phyloP scores from a whole-genome alignment of 148 eudicot genomes.

The Fagopyrum esculentum region DNA sequence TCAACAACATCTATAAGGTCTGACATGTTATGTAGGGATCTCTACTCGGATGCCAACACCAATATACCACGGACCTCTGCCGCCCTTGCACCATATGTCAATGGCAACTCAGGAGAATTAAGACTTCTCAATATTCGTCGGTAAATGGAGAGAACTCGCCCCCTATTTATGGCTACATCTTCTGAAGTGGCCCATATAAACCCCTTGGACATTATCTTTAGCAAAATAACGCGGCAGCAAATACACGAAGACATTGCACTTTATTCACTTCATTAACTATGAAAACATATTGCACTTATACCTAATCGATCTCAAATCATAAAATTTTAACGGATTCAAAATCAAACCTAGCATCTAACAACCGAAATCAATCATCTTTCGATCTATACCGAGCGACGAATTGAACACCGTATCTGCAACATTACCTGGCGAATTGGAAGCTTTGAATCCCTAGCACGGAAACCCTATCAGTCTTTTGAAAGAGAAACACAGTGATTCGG shows the following conservation, averaged over 20 bases:
- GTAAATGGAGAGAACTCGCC: constrained; percentile 53
- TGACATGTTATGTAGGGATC: constrained; percentile 53
- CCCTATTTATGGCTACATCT: constrained; percentile 52
- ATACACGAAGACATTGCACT: not conserved
- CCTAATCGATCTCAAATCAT: no score
- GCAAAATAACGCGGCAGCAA: not conserved
- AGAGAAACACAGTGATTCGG: no score
- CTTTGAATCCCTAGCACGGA: no score
- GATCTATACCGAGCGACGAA: no score
- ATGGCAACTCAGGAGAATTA: constrained; percentile 57
- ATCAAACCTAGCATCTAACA: no score
- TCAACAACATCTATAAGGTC: constrained; percentile 67
- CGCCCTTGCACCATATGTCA: constrained; percentile 53
- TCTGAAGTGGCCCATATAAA: constrained; percentile 75
- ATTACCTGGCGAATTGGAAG: no score
- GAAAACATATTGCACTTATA: no score
- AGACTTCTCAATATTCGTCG: constrained; percentile 54
- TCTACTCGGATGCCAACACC: constrained; percentile 58
- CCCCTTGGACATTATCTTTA: constrained; percentile 46
- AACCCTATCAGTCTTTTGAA: no score
- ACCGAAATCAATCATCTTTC: no score
- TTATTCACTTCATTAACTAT: not conserved
- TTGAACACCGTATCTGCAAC: no score
- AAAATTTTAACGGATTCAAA: no score
- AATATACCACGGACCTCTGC: constrained; percentile 63